phyloP scores from a whole-genome alignment of 2,329 filamentous ascomycete species.

The Aspergillus texensis region DNA sequence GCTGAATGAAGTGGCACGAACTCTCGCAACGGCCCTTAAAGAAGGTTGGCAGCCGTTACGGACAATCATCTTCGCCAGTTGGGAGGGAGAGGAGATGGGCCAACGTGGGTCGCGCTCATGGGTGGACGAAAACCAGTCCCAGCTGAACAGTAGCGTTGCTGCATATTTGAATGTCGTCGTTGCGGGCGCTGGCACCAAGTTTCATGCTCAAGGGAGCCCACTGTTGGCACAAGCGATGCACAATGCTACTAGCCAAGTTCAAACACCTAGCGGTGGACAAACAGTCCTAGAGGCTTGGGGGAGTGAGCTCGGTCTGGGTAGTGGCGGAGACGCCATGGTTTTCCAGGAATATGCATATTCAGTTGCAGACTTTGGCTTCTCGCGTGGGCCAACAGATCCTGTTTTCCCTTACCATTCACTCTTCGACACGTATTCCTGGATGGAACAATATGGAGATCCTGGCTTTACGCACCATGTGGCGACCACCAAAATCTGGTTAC shows the following conservation, averaged over 20 bases:
- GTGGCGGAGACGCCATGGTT: not conserved
- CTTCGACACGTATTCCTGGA: not conserved
- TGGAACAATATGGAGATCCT: not conserved
- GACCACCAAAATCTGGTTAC: not conserved
- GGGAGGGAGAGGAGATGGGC: conserved; percentile 10
- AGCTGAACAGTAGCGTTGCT: not conserved
- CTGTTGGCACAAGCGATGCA: not conserved
- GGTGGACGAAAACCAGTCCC: not conserved
- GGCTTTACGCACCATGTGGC: not conserved
- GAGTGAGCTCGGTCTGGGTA: not conserved
- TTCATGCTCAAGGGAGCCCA: conserved; percentile 5
- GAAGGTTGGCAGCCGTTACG: conserved; percentile 55
- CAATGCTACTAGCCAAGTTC: not conserved
- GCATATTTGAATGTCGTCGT: not conserved
- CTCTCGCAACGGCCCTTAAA: conserved; percentile 49
- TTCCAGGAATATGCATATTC: not conserved
- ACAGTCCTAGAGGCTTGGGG: not conserved
- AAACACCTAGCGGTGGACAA: not conserved
- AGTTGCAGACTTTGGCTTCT: not conserved
- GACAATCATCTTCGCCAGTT: conserved; percentile 39
- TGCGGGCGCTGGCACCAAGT: conserved; percentile 1
- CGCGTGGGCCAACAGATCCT: not conserved
- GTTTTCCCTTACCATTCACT: not conserved
- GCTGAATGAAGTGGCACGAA: conserved; percentile 53
- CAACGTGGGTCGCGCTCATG: not conserved